Evolutionary conservation across 352 stramenopile species (phyloP).

Genomic region (Phytophthora hibernalis): DNA sequence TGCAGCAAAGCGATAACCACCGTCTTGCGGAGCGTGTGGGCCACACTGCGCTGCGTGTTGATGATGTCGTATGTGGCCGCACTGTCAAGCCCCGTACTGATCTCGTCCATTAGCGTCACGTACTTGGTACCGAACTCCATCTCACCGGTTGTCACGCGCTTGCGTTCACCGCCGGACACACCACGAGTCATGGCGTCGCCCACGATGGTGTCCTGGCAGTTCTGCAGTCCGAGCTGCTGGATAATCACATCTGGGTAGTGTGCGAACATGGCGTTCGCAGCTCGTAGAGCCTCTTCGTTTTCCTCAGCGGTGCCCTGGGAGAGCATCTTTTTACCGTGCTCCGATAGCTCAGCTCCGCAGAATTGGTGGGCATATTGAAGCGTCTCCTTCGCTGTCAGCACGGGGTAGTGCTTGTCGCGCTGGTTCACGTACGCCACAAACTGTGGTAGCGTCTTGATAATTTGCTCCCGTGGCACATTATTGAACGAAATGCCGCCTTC

Average conservation of each 20-base stretch:
- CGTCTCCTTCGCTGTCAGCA: constrained; percentile 61
- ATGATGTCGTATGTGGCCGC: constrained; percentile 49
- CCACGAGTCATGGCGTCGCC: no score
- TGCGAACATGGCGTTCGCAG: constrained; percentile 26
- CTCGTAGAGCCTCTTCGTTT: constrained; percentile 36
- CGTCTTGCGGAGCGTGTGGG: constrained; percentile 55
- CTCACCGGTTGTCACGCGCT: no score
- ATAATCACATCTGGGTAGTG: constrained; percentile 52
- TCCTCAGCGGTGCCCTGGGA: constrained; percentile 38
- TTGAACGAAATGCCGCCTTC: constrained; percentile 52
- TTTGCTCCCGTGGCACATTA: constrained; percentile 32
- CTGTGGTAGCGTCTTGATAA: constrained; percentile 47
- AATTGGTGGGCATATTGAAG: constrained; percentile 54
- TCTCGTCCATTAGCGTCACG: constrained; percentile 84
- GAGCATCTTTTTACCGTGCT: constrained; percentile 38
- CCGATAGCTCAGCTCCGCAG: constrained; percentile 35
- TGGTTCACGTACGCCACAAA: constrained; percentile 59
- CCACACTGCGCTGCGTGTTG: constrained; percentile 53
- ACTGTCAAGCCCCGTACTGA: constrained; percentile 65
- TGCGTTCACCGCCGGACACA: no score
- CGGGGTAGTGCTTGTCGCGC: constrained; percentile 56
- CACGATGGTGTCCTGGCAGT: no score
- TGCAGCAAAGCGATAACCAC: constrained; percentile 85
- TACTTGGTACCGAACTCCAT: constrained; percentile 90
- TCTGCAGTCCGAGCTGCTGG: no score